Base-by-base conservation (phyloP, 2,329 filamentous ascomycete species). In the Colletotrichum nymphaeae region DNA sequence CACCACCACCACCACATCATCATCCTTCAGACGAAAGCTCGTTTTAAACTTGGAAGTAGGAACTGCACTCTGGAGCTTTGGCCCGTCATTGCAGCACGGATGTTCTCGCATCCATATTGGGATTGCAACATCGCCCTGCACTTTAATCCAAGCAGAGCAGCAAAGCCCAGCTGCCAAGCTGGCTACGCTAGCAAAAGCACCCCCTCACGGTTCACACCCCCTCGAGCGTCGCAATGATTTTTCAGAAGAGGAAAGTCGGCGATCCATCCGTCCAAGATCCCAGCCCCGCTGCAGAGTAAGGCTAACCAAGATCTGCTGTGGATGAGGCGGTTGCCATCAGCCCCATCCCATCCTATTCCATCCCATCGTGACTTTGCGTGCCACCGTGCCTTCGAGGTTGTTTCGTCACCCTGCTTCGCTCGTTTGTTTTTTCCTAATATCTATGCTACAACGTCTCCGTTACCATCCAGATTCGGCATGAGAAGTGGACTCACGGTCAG, bases 241-340 rank as follows among this genome's bases (percentile, higher is more conserved):
- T 16, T 30, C 52, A 35, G 64, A 30, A 30, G n/a, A 37, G 30
- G 49, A 55, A 28, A 69, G 46, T 56, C 60, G 66, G 30, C 46
- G 70, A 73, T 73, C 58, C 70, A 73, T 22, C 60, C 37, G 59
- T 65, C 60, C 67, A 69, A 49, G 66, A 73, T 69, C 70, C 67
- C 32, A 60, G 59, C 53, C 70, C 70, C 70, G 66, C 62, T 37
- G 22, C 62, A 49, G 42, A 49, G 42, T n/a, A 49, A 49, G 49
- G 62, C 70, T 60, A 69, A 65, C 59, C 70, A 73, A 73, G 70
- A 73, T 73, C 70, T 69, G 60, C 32, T 35, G 46, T 71, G 68
- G 68, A 26, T 49, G 59, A 69, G 37, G 58, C 60, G 59, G 53
- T 37, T 16, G 30, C 42, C 58, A 26, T 64, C 70, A 63, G 66